Conservation (phyloP, 2,329 filamentous ascomycete genomes). For the Colletotrichum sp. region DNA sequence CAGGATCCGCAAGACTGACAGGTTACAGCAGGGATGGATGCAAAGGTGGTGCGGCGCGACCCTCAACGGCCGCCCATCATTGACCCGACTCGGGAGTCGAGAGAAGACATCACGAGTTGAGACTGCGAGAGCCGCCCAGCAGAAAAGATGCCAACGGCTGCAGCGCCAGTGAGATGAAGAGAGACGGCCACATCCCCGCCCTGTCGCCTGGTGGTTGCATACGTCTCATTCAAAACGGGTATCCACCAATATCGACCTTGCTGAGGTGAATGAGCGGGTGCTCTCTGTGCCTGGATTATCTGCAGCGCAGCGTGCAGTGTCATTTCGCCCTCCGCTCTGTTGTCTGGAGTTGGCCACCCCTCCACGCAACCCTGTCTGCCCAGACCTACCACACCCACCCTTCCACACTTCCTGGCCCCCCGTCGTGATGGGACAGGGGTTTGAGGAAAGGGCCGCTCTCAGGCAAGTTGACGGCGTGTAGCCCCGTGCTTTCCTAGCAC, state of each 20-base stretch:
- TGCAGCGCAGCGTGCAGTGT: slow-evolving; percentile 1
- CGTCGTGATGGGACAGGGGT: slow-evolving; percentile 7
- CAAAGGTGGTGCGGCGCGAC: slow-evolving; percentile 8
- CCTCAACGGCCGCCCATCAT: neutral
- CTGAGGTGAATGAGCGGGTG: neutral
- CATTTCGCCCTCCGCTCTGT: neutral
- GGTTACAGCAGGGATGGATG: neutral
- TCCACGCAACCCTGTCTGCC: slow-evolving; percentile 12
- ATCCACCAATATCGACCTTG: slow-evolving; percentile 3
- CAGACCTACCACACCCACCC: slow-evolving; percentile 7
- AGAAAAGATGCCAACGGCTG: neutral
- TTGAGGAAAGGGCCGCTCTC: slow-evolving; percentile 1
- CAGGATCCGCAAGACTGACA: slow-evolving; percentile 16
- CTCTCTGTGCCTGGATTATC: slow-evolving; percentile 5
- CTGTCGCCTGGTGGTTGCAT: neutral
- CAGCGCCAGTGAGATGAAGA: neutral
- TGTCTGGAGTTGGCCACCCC: slow-evolving; percentile 12
- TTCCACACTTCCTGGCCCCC: slow-evolving; percentile 4
- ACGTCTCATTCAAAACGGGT: slow-evolving; percentile 2
- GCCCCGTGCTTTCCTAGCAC: slow-evolving; percentile 4
- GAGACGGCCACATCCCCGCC: neutral
- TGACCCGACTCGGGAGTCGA: neutral
- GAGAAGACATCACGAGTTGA: neutral
- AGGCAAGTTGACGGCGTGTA: slow-evolving; percentile 5
- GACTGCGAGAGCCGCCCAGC: neutral